Conservation (phyloP, 1,284 basidiomycete genomes). For the Schizopora paradoxa region DNA sequence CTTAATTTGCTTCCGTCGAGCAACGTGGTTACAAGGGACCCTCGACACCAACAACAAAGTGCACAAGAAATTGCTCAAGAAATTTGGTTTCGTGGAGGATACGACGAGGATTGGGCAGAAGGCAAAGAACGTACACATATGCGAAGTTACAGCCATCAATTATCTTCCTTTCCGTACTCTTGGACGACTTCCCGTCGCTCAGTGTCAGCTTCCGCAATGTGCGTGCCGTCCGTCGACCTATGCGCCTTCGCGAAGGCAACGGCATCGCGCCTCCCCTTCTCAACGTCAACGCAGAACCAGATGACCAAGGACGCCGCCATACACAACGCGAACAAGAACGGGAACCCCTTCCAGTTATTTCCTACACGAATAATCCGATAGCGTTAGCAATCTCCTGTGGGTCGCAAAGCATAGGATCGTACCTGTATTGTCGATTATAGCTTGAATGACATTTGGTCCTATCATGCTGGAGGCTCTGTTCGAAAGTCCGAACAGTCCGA, state of each 20-base stretch:
- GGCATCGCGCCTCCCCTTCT: constrained; percentile 63
- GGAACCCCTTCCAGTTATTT: constrained; percentile 78
- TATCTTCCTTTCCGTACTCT: no score
- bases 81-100: no score
- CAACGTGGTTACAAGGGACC: no score
- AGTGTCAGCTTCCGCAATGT: background rate
- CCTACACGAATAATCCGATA: constrained; percentile 32
- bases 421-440: constrained; percentile 60
- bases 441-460: constrained; percentile 75
- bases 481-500: constrained; percentile 77
- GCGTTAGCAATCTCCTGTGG: no score
- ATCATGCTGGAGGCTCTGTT: constrained; percentile 80
- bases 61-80: no score
- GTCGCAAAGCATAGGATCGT: no score
- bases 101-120: no score
- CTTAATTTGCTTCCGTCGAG: no score
- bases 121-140: no score
- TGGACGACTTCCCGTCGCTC: no score
- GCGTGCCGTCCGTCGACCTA: constrained; percentile 7
- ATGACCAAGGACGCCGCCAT: constrained; percentile 59
- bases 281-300: constrained; percentile 69
- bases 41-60: no score
- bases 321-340: constrained; percentile 76
- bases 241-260: constrained; percentile 28
- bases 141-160: no score